These are phyloP conservation scores for Basidiobolus meristosporus DNA, from an alignment of 371 early-diverging fungal species.

Conservation along the genomic window DNA sequence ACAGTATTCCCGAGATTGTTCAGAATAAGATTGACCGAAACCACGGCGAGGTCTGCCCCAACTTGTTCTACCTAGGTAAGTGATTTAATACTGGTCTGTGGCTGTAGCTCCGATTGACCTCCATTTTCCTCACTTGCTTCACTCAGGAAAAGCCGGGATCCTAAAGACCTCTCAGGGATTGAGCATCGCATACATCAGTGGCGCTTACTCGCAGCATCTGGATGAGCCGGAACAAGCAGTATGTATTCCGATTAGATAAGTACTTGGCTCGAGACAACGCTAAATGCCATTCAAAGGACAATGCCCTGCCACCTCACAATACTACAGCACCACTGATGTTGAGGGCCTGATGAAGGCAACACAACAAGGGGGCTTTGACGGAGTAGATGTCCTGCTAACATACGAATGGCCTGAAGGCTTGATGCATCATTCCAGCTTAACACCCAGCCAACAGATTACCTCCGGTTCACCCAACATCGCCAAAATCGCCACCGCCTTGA, in stretches of 20 bases:
- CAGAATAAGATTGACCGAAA: slow-evolving; percentile 23
- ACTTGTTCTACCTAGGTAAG: slow-evolving; percentile 50
- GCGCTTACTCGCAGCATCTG: slow-evolving; percentile 14
- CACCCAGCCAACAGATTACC: slow-evolving; percentile 3
- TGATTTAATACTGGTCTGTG: background rate
- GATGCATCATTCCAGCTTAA: slow-evolving; percentile 5
- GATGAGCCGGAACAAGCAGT: slow-evolving; percentile 8
- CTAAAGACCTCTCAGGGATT: slow-evolving; percentile 50
- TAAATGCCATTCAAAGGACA: background rate
- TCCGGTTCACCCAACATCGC: slow-evolving; percentile 19
- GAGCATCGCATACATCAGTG: slow-evolving; percentile 54
- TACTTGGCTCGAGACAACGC: slow-evolving; percentile 2
- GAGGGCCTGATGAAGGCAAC: slow-evolving; percentile 12
- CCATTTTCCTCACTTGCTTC: background rate
- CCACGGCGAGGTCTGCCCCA: slow-evolving; percentile 56
- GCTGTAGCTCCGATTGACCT: background rate
- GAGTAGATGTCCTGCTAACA: slow-evolving; percentile 64
- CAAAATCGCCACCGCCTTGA: slow-evolving; percentile 20
- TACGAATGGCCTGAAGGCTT: slow-evolving; percentile 59
- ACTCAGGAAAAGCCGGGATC: slow-evolving; percentile 24
- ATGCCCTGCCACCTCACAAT: slow-evolving; percentile 1
- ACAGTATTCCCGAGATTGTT: slow-evolving; percentile 29
- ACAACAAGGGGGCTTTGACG: slow-evolving; percentile 10
- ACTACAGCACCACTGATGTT: slow-evolving; percentile 8
- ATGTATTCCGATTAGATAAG: slow-evolving; percentile 3